phyloP scores from a whole-genome alignment of 2,329 filamentous ascomycete genomes.

The Fusarium chuoi region DNA sequence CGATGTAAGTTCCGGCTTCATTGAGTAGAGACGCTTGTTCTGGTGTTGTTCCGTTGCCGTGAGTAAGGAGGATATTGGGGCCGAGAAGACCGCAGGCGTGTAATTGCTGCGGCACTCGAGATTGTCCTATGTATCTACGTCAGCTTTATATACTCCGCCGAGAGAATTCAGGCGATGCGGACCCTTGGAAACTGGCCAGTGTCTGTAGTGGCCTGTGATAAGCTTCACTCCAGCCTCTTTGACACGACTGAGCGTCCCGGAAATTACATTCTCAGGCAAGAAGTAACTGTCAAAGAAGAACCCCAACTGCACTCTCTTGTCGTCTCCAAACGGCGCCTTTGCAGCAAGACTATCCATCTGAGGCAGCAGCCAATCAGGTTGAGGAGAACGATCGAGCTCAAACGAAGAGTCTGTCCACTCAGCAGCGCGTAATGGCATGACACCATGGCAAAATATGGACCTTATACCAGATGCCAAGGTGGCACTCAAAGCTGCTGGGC shows the following conservation, averaged over 20 bases:
- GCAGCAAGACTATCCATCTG: neutral
- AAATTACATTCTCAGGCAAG: neutral
- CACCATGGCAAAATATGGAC: neutral
- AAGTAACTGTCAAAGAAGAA: slow-evolving; percentile 22
- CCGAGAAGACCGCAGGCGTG: neutral
- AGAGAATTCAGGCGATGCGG: rapidly evolving
- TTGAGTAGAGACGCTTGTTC: slow-evolving; percentile 9
- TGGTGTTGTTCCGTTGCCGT: slow-evolving; percentile 10
- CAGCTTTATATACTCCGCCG: rapidly evolving
- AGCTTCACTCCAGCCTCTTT: neutral
- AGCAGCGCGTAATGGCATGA: neutral
- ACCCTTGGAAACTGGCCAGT: slow-evolving; percentile 13
- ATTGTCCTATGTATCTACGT: neutral
- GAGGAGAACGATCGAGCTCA: neutral
- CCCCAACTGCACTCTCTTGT: neutral
- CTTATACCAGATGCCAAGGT: neutral
- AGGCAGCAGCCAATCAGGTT: slow-evolving; percentile 4
- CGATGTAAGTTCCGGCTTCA: neutral
- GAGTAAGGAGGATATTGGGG: neutral
- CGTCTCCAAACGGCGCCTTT: neutral
- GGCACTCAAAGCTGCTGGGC: neutral
- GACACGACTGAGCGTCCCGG: neutral
- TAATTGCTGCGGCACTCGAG: neutral
- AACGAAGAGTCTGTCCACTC: slow-evolving; percentile 11
- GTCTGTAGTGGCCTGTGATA: slow-evolving; percentile 2